Percentiles rank a stretch among this genome's conserved stretches.
Conservation (phyloP, 176 grass and related monocot genomes). For the Microstegium vimineum region DNA sequence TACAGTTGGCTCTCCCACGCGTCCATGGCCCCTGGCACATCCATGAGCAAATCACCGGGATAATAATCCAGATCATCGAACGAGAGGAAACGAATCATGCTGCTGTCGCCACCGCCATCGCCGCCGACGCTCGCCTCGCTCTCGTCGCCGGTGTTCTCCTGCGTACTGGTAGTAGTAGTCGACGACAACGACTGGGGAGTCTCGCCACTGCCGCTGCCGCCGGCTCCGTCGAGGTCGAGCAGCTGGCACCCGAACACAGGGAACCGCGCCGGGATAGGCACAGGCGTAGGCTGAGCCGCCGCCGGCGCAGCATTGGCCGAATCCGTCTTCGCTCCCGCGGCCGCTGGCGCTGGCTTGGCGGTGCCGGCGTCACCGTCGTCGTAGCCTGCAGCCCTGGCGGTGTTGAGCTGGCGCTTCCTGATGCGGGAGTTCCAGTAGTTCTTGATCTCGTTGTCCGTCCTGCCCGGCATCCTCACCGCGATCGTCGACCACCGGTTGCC, state of each 20-base stretch:
- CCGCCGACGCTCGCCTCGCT: constrained; percentile 29
- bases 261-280: background rate
- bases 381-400: too few relatives aligned
- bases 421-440: constrained; percentile 70
- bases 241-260: constrained; percentile 45
- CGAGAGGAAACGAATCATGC: constrained; percentile 14
- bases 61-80: constrained; percentile 31
- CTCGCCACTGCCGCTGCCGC: background rate
- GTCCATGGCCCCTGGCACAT: constrained; percentile 11
- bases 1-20: constrained; percentile 26
- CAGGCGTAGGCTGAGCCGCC: background rate
- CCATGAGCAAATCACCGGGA: constrained; percentile 3
- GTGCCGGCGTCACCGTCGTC: too few relatives aligned
- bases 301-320: background rate
- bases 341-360: background rate
- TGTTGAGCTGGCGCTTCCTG: constrained; percentile 43
- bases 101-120: background rate
- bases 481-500: constrained; percentile 67
- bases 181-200: background rate
- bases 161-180: background rate
- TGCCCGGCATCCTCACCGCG: constrained; percentile 48
- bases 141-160: constrained; percentile 8
- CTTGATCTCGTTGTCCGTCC: constrained; percentile 77
- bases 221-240: background rate
- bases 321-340: background rate